Evolutionary conservation across 495 filamentous ascomycete genomes (phyloP), one percentile per base, ranked within the genome.

Genomic region (Hypoxylon intermedium): DNA sequence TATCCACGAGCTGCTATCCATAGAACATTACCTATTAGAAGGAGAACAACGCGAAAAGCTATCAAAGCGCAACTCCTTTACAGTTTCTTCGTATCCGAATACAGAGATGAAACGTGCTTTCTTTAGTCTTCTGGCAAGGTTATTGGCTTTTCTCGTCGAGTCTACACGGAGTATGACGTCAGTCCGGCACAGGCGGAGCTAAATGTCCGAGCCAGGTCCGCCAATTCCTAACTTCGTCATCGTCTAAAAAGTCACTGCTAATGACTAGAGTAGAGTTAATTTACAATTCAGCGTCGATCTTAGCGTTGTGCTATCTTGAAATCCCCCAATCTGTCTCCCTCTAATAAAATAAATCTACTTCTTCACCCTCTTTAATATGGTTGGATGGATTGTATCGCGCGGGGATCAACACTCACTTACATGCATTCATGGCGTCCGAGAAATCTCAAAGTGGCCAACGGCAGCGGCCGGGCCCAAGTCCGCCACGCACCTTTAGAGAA

Each of bases 401-500:
- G n/a, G 26, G 12, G 24, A 50, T 43, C 7, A 49, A 30, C 47
- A 38, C 1, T 46, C 19, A 51, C 33, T 46, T 36, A 51, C 40
- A 51, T 33, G 16, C 30, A 41, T 51, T 3, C 20, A 59, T 65
- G 61, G 48, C 34, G 31, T 11, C 18, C 6, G 48, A 56, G 41
- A 52, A 59, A 36, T 26, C 42, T 33, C 61, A 46, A 47, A 41
- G 28, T 46, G 31, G 13, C 34, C 44, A 30, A 47, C 54, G 18
- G 24, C 61, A n/a, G 47, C 44, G 26, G n/a, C 51, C 61, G 18
- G 55, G 61, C n/a, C 24, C 19, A 50, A 55, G 53, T 9, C 54
- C 63, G 20, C 58, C 48, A 20, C 49, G 42, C 13, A 26, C 40
- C 21, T 58, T 66, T 21, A 56, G 26, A 36, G 76, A 79, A 20